Percentiles rank a stretch among this genome's conserved stretches.
phyloP scores from a whole-genome alignment of 2,329 filamentous ascomycete genomes.

The Lizonia empirigonia region DNA sequence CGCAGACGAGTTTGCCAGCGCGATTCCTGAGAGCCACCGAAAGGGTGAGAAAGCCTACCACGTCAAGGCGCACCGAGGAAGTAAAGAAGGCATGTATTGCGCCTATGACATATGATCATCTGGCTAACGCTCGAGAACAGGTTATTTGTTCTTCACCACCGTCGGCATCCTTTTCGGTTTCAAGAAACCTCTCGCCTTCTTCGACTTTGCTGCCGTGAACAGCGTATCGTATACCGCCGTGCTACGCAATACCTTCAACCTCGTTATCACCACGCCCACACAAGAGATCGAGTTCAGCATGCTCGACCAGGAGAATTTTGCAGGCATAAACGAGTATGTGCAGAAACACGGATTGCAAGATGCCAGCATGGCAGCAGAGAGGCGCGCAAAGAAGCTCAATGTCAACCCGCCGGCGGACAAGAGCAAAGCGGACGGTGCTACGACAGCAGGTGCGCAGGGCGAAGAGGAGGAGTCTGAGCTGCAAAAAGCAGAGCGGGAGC shows the following conservation, averaged over 20 bases:
- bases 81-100: constrained; percentile 65
- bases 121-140: constrained; percentile 45
- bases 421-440: constrained; percentile 30
- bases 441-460: constrained; percentile 19
- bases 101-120: background rate
- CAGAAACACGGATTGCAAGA: constrained; percentile 67
- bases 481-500: constrained; percentile 46
- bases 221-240: constrained; percentile 68
- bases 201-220: constrained; percentile 64
- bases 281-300: constrained; percentile 69
- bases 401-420: constrained; percentile 49
- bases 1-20: constrained; percentile 64
- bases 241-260: constrained; percentile 69
- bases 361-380: constrained; percentile 64
- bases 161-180: constrained; percentile 68
- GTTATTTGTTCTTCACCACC: constrained; percentile 67
- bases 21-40: constrained; percentile 64
- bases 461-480: constrained; percentile 48
- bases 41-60: constrained; percentile 68
- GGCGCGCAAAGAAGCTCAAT: constrained; percentile 66
- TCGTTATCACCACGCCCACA: constrained; percentile 60
- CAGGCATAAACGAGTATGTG: constrained; percentile 66
- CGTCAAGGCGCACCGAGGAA: constrained; percentile 67
- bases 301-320: constrained; percentile 68
- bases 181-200: constrained; percentile 69